Conservation (phyloP, 768 basidiomycete genomes). For the Podaxis mareebaensis region DNA sequence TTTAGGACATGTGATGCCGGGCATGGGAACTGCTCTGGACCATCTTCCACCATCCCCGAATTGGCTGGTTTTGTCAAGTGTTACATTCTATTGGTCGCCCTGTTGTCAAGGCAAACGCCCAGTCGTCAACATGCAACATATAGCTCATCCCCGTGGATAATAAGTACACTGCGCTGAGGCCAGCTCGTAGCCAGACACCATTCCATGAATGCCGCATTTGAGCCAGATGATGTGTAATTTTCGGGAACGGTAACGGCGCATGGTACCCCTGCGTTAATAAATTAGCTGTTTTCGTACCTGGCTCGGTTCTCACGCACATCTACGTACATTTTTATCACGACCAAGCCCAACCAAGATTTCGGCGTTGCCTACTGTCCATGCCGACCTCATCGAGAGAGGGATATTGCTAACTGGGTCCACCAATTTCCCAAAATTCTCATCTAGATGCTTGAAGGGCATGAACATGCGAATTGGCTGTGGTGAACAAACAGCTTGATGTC, state of each 20-base stretch:
- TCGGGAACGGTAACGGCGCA: no score
- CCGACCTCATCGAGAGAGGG: not conserved
- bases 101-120: slow-evolving; percentile 8
- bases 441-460: not conserved
- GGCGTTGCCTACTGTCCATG: not conserved
- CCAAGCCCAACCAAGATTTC: not conserved
- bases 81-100: not conserved
- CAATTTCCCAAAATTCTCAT: not conserved
- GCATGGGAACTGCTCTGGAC: no score
- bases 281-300: not conserved
- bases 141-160: not conserved
- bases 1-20: not conserved
- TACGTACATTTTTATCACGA: not conserved
- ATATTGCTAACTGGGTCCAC: not conserved
- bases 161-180: not conserved
- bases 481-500: not conserved
- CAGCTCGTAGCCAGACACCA: slow-evolving; percentile 1
- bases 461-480: not conserved
- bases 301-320: slow-evolving; percentile 1
- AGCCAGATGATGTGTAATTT: not conserved
- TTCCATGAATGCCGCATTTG: not conserved
- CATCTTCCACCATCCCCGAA: slow-evolving; percentile 4
- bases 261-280: not conserved
- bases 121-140: not conserved
- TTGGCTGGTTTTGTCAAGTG: not conserved